Percentiles rank a stretch among this genome's conserved stretches.
Evolutionary conservation across 805 yeast species (phyloP).

Genomic region (Saccharomycopsis fermentans): DNA sequence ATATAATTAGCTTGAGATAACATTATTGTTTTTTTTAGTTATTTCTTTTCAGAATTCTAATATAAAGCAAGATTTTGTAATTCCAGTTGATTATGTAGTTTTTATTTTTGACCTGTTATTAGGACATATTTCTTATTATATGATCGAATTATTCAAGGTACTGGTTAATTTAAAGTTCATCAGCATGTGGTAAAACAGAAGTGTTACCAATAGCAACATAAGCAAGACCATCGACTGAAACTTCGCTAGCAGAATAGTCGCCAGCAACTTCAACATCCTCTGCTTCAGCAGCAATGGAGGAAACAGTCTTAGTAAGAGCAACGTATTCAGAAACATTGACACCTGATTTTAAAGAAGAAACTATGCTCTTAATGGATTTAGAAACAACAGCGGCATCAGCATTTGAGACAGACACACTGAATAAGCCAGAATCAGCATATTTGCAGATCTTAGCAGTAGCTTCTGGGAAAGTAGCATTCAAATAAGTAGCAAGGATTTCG

Average conservation of each 20-base stretch:
- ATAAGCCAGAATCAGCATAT: constrained; percentile 74
- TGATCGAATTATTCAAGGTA: not conserved
- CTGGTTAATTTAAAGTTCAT: constrained; percentile 54
- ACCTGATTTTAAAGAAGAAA: constrained; percentile 42
- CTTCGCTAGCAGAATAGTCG: constrained; percentile 22
- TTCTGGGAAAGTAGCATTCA: constrained; percentile 42
- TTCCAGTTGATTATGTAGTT: not conserved
- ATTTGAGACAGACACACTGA: constrained; percentile 59
- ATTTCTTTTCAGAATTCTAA: too few relatives aligned
- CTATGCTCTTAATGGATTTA: constrained; percentile 49
- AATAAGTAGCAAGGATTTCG: constrained; percentile 61
- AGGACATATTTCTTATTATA: not conserved
- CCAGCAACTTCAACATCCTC: constrained; percentile 27
- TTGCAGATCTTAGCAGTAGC: constrained; percentile 44
- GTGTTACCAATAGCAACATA: constrained; percentile 87
- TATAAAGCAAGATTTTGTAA: not conserved
- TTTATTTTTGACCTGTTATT: not conserved
- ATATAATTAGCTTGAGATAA: too few relatives aligned
- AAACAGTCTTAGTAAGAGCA: constrained; percentile 35
- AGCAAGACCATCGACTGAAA: constrained; percentile 55
- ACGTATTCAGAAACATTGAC: constrained; percentile 50
- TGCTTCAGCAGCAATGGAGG: constrained; percentile 32
- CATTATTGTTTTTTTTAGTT: too few relatives aligned
- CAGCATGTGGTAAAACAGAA: constrained; percentile 75
- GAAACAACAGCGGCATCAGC: constrained; percentile 48